Conservation (phyloP, 805 yeast genomes). For the Kodamaea jinghongensis region DNA sequence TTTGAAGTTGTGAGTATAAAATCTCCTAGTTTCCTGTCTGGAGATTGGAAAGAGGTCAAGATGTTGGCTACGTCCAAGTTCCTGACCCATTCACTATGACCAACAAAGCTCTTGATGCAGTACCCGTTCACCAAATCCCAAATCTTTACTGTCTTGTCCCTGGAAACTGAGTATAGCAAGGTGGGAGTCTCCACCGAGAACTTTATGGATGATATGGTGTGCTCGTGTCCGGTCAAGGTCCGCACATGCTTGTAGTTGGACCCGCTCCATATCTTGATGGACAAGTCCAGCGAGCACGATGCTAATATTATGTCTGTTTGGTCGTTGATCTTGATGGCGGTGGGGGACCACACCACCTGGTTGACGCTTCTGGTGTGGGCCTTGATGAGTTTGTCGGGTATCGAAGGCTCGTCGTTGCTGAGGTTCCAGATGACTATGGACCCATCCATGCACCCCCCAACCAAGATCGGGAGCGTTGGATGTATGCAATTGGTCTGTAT, state of each 20-base stretch:
- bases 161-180: slow-evolving; percentile 56
- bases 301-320: slow-evolving; percentile 36
- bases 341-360: slow-evolving; percentile 50
- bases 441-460: slow-evolving; percentile 72
- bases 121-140: slow-evolving; percentile 73
- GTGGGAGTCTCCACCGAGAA: slow-evolving; percentile 49
- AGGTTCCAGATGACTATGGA: slow-evolving; percentile 68
- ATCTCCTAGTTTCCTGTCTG: slow-evolving; percentile 41
- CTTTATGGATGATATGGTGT: slow-evolving; percentile 65
- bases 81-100: slow-evolving; percentile 90
- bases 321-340: slow-evolving; percentile 31
- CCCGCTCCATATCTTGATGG: slow-evolving; percentile 72
- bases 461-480: slow-evolving; percentile 65
- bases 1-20: slow-evolving; percentile 71
- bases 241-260: slow-evolving; percentile 50
- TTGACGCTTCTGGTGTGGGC: slow-evolving; percentile 79
- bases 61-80: slow-evolving; percentile 45
- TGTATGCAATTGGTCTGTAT: slow-evolving; percentile 68
- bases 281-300: slow-evolving; percentile 51
- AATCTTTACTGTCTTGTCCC: slow-evolving; percentile 58
- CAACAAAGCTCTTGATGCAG: slow-evolving; percentile 62
- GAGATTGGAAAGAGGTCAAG: slow-evolving; percentile 9
- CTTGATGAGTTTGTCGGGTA: slow-evolving; percentile 58
- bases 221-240: slow-evolving; percentile 82
- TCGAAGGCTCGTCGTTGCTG: slow-evolving; percentile 49